Percentiles rank a stretch among this genome's conserved stretches.
phyloP scores from a whole-genome alignment of 202 grass and related monocot species.

The Carex arenaria region DNA sequence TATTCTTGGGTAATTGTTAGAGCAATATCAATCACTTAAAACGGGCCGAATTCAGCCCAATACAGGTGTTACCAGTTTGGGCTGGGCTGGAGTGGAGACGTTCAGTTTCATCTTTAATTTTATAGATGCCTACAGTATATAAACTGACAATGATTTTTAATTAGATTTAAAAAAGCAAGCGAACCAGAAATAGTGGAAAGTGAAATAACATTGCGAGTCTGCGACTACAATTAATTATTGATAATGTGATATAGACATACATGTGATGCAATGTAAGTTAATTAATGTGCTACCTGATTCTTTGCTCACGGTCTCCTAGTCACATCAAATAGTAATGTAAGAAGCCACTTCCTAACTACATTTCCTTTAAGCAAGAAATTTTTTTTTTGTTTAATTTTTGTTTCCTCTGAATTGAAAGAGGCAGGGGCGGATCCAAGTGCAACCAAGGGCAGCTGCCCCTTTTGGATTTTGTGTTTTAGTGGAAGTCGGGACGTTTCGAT shows the following conservation, averaged over 20 bases:
- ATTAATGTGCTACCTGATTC: conserved; percentile 8
- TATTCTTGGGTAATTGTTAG: neutral
- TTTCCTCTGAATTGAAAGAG: neutral
- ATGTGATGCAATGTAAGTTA: neutral
- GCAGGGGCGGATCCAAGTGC: no score
- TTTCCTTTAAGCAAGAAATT: neutral
- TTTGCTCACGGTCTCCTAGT: neutral
- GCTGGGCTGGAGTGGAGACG: neutral
- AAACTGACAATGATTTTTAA: neutral
- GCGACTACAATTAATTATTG: neutral
- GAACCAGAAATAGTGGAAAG: neutral
- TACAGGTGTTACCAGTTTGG: neutral
- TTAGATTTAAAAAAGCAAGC: neutral
- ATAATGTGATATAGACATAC: conserved; percentile 1
- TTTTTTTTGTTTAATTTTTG: neutral
- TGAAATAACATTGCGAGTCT: no score
- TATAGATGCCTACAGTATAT: neutral
- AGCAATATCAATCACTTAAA: neutral
- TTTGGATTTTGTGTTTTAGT: no score
- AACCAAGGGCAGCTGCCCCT: no score
- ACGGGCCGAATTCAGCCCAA: neutral
- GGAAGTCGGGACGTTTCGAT: no score
- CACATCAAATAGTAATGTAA: neutral
- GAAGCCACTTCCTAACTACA: neutral
- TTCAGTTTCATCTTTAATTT: neutral